Percentiles rank a stretch among this genome's conserved stretches.
Evolutionary conservation across 2,329 filamentous ascomycete species (phyloP).

Genomic region (Aspergillus ibericus): DNA sequence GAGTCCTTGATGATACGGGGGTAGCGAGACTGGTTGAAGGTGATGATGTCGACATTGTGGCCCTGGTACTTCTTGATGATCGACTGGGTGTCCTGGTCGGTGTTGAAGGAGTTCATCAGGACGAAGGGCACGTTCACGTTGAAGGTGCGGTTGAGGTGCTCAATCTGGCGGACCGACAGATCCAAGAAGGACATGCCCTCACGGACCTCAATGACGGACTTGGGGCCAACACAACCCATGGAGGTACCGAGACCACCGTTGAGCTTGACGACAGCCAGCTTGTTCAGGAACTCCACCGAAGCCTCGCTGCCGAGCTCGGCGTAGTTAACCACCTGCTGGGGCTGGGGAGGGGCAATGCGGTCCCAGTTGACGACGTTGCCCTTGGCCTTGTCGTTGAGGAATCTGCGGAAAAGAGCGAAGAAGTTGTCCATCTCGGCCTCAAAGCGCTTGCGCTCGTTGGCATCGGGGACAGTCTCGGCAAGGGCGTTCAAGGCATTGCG

Average conservation of each 20-base stretch:
- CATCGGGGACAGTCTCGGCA: constrained; percentile 82
- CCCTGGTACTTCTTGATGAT: constrained; percentile 99
- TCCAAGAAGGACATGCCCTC: constrained; percentile 99
- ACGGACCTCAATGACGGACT: constrained; percentile 98
- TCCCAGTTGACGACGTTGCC: constrained; percentile 96
- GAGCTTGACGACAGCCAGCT: constrained; percentile 97
- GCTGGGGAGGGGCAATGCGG: constrained; percentile 89
- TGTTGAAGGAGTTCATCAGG: constrained; percentile 99
- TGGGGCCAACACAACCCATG: constrained; percentile 98
- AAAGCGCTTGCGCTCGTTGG: constrained; percentile 74
- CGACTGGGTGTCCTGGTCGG: constrained; percentile 92
- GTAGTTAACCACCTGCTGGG: constrained; percentile 93
- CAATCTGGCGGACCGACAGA: constrained; percentile 96
- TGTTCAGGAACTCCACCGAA: constrained; percentile 91
- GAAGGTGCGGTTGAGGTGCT: constrained; percentile 98
- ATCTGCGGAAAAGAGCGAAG: constrained; percentile 96
- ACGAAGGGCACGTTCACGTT: constrained; percentile 96
- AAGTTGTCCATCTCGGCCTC: constrained; percentile 99
- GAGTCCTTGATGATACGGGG: constrained; percentile 98
- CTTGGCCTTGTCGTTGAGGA: constrained; percentile 98
- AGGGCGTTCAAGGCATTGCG: constrained; percentile 94
- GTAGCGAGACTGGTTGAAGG: constrained; percentile 99
- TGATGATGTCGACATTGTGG: constrained; percentile 98
- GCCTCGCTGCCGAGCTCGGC: constrained; percentile 84
- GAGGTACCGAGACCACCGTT: constrained; percentile 99